Percentiles rank a stretch among this genome's conserved stretches.
phyloP scores from a whole-genome alignment of 371 early-diverging fungal genomes.

The Mucor racemosus region DNA sequence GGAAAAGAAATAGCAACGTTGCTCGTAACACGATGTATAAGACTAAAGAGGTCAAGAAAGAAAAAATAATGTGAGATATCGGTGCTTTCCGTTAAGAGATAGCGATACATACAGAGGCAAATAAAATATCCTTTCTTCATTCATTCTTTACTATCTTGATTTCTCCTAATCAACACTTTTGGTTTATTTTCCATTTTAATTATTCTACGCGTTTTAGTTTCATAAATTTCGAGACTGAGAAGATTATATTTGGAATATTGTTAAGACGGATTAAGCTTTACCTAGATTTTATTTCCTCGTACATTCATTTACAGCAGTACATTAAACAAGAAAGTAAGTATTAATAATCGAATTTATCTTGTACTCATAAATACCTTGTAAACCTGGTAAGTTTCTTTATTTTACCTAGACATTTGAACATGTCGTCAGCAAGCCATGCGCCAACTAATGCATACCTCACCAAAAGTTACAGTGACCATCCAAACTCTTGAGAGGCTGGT shows the following conservation, averaged over 20 bases:
- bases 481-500: constrained; percentile 20
- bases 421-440: constrained; percentile 23
- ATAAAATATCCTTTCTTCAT: constrained; percentile 19
- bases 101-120: constrained; percentile 18
- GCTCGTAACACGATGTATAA: constrained; percentile 19
- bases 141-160: constrained; percentile 19
- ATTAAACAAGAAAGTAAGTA: constrained; percentile 14
- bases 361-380: constrained; percentile 21
- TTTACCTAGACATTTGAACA: constrained; percentile 29
- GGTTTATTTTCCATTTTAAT: constrained; percentile 18
- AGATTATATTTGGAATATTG: constrained; percentile 16
- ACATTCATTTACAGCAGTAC: constrained; percentile 19
- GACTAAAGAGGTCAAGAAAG: constrained; percentile 22
- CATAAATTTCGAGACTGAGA: constrained; percentile 17
- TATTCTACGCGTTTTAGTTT: constrained; percentile 16
- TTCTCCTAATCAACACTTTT: constrained; percentile 13
- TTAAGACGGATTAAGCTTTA: constrained; percentile 18
- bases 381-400: constrained; percentile 19
- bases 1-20: constrained; percentile 9
- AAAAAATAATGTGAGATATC: constrained; percentile 20
- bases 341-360: constrained; percentile 23
- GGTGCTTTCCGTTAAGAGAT: constrained; percentile 20
- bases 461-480: constrained; percentile 24
- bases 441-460: constrained; percentile 27
- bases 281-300: constrained; percentile 21